Evolutionary conservation across 169 alveolate species (phyloP).

Genomic region (Cryptosporidium muris): DNA sequence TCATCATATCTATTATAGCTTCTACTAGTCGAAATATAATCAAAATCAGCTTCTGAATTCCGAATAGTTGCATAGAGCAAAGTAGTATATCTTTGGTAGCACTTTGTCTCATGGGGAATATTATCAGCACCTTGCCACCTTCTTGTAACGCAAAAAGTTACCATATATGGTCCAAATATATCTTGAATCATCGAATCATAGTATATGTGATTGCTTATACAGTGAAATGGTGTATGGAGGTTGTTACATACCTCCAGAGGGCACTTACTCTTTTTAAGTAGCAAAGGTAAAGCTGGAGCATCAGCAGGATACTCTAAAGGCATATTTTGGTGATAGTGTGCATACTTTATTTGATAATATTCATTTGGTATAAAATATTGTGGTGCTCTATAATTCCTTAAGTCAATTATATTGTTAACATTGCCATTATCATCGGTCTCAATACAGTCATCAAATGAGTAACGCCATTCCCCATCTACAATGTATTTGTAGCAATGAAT

Average conservation of each 20-base stretch:
- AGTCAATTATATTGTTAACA: constrained; percentile 25
- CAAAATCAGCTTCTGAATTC: constrained; percentile 3
- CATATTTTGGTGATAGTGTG: constrained; percentile 32
- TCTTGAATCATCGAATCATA: constrained; percentile 57
- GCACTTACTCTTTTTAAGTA: constrained; percentile 51
- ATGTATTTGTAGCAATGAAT: constrained; percentile 56
- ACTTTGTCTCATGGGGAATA: not conserved
- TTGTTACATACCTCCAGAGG: constrained; percentile 31
- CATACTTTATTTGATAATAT: not conserved
- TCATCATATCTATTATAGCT: not conserved
- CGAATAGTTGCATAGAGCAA: constrained; percentile 36
- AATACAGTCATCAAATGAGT: constrained; percentile 20
- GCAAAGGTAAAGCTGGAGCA: constrained; percentile 60
- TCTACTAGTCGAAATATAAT: constrained; percentile 23
- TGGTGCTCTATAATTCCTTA: constrained; percentile 30
- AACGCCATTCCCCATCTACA: constrained; percentile 71
- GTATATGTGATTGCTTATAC: constrained; percentile 60
- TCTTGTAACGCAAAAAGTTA: constrained; percentile 46
- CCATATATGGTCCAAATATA: constrained; percentile 40
- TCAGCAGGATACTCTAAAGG: constrained; percentile 67
- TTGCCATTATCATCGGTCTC: constrained; percentile 23
- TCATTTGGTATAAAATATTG: constrained; percentile 3
- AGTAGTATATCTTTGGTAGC: constrained; percentile 34
- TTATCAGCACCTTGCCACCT: not conserved
- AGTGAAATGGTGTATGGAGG: constrained; percentile 51